phyloP scores from a whole-genome alignment of 805 yeast species.

The Kazachstania africana region DNA sequence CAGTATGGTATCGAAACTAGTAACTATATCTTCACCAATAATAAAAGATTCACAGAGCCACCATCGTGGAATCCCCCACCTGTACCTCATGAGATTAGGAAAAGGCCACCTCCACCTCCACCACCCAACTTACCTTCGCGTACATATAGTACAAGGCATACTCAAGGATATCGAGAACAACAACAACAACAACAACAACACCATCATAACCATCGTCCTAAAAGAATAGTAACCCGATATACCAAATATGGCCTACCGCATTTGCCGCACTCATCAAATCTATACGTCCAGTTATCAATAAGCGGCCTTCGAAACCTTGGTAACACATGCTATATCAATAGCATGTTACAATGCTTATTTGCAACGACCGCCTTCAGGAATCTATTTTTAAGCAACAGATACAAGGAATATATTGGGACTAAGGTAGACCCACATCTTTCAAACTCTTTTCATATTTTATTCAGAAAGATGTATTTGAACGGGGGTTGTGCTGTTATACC shows the following conservation, averaged over 20 bases:
- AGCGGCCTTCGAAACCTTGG: constrained; percentile 61
- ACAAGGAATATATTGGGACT: constrained; percentile 27
- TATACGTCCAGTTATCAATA: constrained; percentile 34
- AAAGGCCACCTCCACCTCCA: constrained; percentile 22
- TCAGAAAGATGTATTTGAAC: constrained; percentile 44
- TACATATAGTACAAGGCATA: constrained; percentile 2
- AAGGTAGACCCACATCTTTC: constrained; percentile 25
- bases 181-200: constrained; percentile 5
- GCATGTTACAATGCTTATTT: constrained; percentile 60
- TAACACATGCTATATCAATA: constrained; percentile 66
- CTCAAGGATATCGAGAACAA: background rate
- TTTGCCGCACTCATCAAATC: constrained; percentile 27
- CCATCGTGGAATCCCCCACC: constrained; percentile 17
- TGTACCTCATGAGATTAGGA: constrained; percentile 16
- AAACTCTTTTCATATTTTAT: constrained; percentile 41
- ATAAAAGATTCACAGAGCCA: constrained; percentile 3
- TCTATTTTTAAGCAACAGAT: constrained; percentile 36
- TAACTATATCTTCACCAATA: constrained; percentile 8
- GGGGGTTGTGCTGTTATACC: constrained; percentile 59
- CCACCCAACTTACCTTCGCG: constrained; percentile 18
- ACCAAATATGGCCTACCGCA: constrained; percentile 24
- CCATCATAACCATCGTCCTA: constrained; percentile 1
- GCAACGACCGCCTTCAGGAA: constrained; percentile 39
- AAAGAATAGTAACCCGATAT: background rate
- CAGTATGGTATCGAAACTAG: constrained; percentile 15